Evolutionary conservation across 352 stramenopile genomes (phyloP).

Genomic region (Globisporangium ultimum): DNA sequence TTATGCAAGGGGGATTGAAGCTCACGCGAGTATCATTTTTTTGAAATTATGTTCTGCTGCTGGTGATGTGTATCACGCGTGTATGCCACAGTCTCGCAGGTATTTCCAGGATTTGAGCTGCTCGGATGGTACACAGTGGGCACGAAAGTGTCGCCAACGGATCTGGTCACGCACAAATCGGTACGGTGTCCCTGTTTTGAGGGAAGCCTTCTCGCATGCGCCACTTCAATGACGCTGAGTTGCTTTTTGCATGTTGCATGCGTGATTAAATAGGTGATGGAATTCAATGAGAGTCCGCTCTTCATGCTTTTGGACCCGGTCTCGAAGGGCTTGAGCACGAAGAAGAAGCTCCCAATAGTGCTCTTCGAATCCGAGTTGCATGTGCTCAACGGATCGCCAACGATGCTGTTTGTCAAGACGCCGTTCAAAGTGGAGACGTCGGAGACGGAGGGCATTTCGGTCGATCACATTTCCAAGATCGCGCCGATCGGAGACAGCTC

Average conservation of each 20-base stretch:
- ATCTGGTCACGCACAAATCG: constrained; percentile 73
- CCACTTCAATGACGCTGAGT: too few relatives aligned
- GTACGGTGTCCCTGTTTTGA: constrained; percentile 22
- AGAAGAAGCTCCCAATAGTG: constrained; percentile 87
- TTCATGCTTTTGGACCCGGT: constrained; percentile 76
- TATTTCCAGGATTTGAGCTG: constrained; percentile 86
- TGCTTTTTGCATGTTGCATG: too few relatives aligned
- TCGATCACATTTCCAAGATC: constrained; percentile 90
- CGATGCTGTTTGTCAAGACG: constrained; percentile 88
- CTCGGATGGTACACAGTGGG: constrained; percentile 88
- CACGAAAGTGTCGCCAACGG: constrained; percentile 58
- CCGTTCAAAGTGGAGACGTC: constrained; percentile 87
- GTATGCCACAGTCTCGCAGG: constrained; percentile 55
- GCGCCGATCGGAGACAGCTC: constrained; percentile 59
- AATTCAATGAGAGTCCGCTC: constrained; percentile 85
- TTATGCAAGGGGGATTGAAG: too few relatives aligned
- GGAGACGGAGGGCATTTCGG: constrained; percentile 82
- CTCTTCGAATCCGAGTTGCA: constrained; percentile 87
- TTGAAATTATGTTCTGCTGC: too few relatives aligned
- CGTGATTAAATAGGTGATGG: constrained; percentile 53
- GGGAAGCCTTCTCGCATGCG: background rate
- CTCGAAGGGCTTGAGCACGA: constrained; percentile 55
- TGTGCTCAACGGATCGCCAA: constrained; percentile 77
- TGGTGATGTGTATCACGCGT: background rate
- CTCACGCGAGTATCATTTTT: too few relatives aligned